Evolutionary conservation across 805 yeast species (phyloP).

Genomic region (Debaryomyces hansenii): DNA sequence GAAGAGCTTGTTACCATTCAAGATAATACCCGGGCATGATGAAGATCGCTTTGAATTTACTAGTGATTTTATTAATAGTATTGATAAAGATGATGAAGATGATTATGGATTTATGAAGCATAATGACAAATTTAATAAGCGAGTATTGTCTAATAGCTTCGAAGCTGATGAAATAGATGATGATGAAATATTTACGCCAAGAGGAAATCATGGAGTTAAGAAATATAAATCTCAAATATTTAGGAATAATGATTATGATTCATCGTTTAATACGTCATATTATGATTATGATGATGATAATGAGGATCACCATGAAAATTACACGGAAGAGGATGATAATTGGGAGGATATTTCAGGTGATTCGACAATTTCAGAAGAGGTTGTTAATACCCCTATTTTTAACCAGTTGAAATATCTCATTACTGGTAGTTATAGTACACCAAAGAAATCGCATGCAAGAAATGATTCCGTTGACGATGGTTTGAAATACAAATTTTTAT

Average conservation of each 20-base stretch:
- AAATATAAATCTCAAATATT: constrained; percentile 40
- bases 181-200: constrained; percentile 10
- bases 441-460: constrained; percentile 6
- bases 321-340: constrained; percentile 12
- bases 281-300: constrained; percentile 13
- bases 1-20: constrained; percentile 13
- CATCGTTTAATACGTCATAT: constrained; percentile 3
- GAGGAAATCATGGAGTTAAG: constrained; percentile 21
- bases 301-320: constrained; percentile 10
- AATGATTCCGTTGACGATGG: constrained; percentile 35
- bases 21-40: neutral
- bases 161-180: constrained; percentile 20
- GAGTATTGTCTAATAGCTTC: constrained; percentile 28
- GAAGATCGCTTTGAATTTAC: neutral
- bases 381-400: constrained; percentile 17
- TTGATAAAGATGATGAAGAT: constrained; percentile 20
- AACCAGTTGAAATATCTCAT: constrained; percentile 36
- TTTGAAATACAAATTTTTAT: constrained; percentile 41
- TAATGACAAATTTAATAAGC: constrained; percentile 20
- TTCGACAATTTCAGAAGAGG: constrained; percentile 1
- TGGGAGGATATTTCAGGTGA: constrained; percentile 13
- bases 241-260: constrained; percentile 6
- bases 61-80: neutral
- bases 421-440: constrained; percentile 20
- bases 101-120: constrained; percentile 31